A percentile compares a stretch with the other conserved stretches of the same genome.
phyloP scores from a whole-genome alignment of 257 asterid genomes.

The Apocynum venetum region DNA sequence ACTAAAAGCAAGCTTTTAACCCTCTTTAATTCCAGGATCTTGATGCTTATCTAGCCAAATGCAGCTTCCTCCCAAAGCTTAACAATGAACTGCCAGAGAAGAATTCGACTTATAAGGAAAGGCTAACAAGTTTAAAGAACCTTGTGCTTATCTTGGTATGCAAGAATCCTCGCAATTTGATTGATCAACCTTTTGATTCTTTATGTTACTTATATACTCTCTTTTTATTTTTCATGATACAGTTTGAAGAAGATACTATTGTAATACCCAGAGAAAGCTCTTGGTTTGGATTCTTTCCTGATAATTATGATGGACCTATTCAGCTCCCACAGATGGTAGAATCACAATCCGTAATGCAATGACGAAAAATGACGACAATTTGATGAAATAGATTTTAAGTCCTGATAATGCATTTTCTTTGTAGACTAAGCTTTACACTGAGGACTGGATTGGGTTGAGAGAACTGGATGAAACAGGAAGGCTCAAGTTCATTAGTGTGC shows the following conservation, averaged over 20 bases:
- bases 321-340: constrained; percentile 27
- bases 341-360: background rate
- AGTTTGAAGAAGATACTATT: constrained; percentile 28
- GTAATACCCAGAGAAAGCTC: constrained; percentile 33
- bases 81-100: constrained; percentile 69
- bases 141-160: constrained; percentile 78
- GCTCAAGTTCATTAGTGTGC: constrained; percentile 47
- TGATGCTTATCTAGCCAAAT: constrained; percentile 48
- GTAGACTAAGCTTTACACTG: constrained; percentile 38
- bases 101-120: constrained; percentile 66
- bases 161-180: background rate
- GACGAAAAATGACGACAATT: background rate
- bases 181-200: background rate
- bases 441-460: constrained; percentile 84
- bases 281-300: constrained; percentile 36
- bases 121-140: constrained; percentile 63
- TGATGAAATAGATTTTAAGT: background rate
- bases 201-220: background rate
- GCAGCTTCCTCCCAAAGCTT: constrained; percentile 76
- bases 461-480: constrained; percentile 57
- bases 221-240: background rate
- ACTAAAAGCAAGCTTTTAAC: background rate
- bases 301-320: constrained; percentile 15
- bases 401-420: background rate
- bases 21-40: constrained; percentile 37